Evolutionary conservation across 768 basidiomycete genomes (phyloP).

Genomic region (Tricholomella constricta): DNA sequence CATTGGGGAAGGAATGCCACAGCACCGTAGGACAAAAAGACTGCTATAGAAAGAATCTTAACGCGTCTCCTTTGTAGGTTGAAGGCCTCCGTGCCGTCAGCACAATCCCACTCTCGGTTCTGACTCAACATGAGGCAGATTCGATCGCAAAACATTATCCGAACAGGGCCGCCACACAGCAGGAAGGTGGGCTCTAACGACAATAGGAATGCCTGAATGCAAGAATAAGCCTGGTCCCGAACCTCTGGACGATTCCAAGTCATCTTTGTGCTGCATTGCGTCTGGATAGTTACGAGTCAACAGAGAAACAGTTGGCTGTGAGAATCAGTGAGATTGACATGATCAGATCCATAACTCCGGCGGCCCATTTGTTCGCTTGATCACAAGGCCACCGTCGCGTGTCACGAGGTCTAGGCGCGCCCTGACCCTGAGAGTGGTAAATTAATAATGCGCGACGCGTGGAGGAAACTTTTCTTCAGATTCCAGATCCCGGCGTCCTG

Average conservation of each 20-base stretch:
- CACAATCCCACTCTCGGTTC: slow-evolving; percentile 13
- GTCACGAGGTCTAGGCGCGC: slow-evolving; percentile 1
- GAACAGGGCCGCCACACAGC: not conserved
- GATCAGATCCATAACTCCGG: not conserved
- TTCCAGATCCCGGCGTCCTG: not conserved
- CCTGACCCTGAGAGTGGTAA: not conserved
- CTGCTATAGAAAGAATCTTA: slow-evolving; percentile 7
- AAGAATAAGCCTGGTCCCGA: not conserved
- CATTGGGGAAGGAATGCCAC: slow-evolving; percentile 1
- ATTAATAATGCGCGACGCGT: not conserved
- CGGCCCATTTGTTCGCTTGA: not conserved
- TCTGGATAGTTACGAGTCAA: not conserved
- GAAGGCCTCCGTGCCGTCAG: slow-evolving; percentile 9
- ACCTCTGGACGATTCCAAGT: not conserved
- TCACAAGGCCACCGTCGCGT: not conserved
- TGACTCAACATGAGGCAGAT: slow-evolving; percentile 22
- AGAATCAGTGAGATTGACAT: not conserved
- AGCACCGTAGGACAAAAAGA: slow-evolving; percentile 12
- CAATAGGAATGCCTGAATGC: not conserved
- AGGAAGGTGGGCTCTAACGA: not conserved
- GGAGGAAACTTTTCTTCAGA: not conserved
- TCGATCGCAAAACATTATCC: slow-evolving; percentile 13
- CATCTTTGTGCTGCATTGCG: not conserved
- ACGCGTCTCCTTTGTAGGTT: slow-evolving; percentile 15
- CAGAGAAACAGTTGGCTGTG: not conserved